Percentiles rank a stretch among this genome's conserved stretches.
These are phyloP conservation scores for Tylopilus balloui DNA, from an alignment of 768 basidiomycete genomes.

Conservation along the genomic window DNA sequence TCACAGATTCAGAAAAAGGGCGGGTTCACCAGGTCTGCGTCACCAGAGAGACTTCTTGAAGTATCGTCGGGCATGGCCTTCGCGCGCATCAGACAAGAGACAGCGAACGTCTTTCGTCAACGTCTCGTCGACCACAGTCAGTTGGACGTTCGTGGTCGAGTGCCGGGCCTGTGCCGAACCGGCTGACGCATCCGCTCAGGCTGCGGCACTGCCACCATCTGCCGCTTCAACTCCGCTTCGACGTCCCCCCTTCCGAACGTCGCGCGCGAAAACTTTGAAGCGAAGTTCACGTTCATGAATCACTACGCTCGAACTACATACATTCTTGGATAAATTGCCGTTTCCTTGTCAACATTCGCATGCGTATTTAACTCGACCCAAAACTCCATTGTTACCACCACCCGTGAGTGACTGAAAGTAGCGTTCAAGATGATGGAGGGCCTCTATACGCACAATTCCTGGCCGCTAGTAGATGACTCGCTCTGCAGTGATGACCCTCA, in stretches of 20 bases:
- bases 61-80: conserved; percentile 45
- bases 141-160: conserved; percentile 9
- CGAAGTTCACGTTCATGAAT: neutral
- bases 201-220: conserved; percentile 13
- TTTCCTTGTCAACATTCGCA: conserved; percentile 13
- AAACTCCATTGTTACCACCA: neutral
- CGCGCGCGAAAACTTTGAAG: conserved; percentile 1
- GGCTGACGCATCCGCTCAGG: conserved; percentile 16
- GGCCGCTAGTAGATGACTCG: neutral
- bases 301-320: too few relatives aligned
- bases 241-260: neutral
- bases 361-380: neutral
- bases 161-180: conserved; percentile 14
- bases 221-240: neutral
- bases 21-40: conserved; percentile 44
- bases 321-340: conserved; percentile 12
- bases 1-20: conserved; percentile 13
- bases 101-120: neutral
- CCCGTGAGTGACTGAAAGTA: neutral
- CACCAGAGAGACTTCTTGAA: conserved; percentile 60
- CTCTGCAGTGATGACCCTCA: neutral
- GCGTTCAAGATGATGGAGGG: neutral
- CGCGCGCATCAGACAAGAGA: neutral
- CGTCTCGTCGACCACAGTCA: neutral
- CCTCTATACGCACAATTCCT: too few relatives aligned